Conservation (phyloP, 257 asterid genomes). For the Solanum virginianum region DNA sequence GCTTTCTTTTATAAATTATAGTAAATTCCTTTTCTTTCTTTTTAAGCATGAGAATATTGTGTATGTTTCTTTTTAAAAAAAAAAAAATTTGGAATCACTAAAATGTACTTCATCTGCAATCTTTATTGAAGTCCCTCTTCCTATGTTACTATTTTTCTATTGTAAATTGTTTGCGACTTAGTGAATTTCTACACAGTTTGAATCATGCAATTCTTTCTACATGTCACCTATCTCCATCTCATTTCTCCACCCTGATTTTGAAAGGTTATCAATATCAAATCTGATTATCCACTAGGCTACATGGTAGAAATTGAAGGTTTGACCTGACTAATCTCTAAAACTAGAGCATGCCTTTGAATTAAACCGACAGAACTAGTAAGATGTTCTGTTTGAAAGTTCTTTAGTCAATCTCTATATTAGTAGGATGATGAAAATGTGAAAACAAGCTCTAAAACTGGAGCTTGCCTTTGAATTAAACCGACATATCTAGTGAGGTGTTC, state of each 20-base stretch:
- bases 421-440: not conserved
- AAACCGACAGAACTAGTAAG: not conserved
- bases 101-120: not conserved
- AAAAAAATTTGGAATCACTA: not conserved
- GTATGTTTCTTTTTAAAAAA: not conserved
- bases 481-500: not conserved
- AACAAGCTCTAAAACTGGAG: not conserved
- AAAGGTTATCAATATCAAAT: not conserved
- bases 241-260: not conserved
- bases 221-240: not conserved
- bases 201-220: not conserved
- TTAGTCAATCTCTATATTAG: not conserved
- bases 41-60: not conserved
- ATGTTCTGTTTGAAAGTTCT: not conserved
- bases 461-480: not conserved
- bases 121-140: not conserved
- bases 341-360: not conserved
- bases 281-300: not conserved
- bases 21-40: not conserved
- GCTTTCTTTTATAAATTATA: not conserved
- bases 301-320: not conserved
- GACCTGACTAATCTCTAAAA: not conserved
- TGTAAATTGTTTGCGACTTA: not conserved
- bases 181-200: not conserved
- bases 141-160: not conserved